A percentile compares a stretch with the other conserved stretches of the same genome.
Conservation (phyloP, 768 basidiomycete genomes). For the Rhodotorula sphaerocarpa region DNA sequence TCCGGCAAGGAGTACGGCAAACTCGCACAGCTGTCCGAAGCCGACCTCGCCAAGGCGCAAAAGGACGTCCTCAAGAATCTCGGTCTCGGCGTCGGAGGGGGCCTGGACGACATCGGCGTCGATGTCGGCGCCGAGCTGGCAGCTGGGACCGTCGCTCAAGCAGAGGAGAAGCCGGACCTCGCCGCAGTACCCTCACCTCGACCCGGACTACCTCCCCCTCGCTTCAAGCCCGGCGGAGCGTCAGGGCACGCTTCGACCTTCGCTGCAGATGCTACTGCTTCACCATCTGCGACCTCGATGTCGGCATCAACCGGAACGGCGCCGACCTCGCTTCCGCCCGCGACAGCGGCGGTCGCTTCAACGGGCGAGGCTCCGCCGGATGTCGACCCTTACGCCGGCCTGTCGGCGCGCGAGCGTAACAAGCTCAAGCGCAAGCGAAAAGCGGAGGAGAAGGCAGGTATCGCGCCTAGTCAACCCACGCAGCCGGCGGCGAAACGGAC, state of each 20-base stretch:
- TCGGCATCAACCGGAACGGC: not conserved
- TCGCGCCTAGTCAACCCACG: not conserved
- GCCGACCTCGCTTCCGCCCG: no score
- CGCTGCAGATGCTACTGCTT: not conserved
- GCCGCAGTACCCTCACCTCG: not conserved
- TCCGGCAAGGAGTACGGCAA: slow-evolving; percentile 78
- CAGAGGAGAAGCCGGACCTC: not conserved
- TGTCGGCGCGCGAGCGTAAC: slow-evolving; percentile 89
- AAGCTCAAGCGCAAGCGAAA: slow-evolving; percentile 92
- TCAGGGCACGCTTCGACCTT: not conserved
- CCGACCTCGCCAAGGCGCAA: slow-evolving; percentile 76
- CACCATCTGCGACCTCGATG: not conserved
- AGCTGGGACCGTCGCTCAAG: not conserved
- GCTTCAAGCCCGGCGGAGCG: slow-evolving; percentile 3
- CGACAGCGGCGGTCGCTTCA: slow-evolving; percentile 33
- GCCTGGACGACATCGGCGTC: slow-evolving; percentile 31
- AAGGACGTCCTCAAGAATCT: slow-evolving; percentile 81
- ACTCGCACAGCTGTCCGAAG: slow-evolving; percentile 35
- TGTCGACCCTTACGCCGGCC: slow-evolving; percentile 44
- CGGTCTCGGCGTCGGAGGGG: slow-evolving; percentile 52
- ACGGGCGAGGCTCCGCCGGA: slow-evolving; percentile 8
- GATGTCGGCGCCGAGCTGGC: slow-evolving; percentile 32
- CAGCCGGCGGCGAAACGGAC: slow-evolving; percentile 44
- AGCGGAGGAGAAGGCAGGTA: slow-evolving; percentile 45
- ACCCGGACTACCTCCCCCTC: slow-evolving; percentile 22